Conservation (phyloP, 768 basidiomycete genomes). For the Xerocomus potaroensis region DNA sequence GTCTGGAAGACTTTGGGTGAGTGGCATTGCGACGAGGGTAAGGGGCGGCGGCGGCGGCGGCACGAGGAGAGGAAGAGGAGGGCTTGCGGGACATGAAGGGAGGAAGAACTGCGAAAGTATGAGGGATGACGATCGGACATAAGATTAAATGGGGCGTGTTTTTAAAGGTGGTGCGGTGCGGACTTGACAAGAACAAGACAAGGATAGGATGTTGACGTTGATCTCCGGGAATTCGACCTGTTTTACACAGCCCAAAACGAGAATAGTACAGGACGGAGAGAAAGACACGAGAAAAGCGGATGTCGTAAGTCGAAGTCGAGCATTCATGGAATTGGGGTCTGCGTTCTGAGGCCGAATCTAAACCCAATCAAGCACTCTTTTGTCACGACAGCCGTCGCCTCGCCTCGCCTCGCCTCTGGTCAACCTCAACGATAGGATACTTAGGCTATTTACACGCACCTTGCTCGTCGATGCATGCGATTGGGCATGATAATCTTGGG, state of each 20-base stretch:
- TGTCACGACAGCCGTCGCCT: not conserved
- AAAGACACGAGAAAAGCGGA: constrained; percentile 35
- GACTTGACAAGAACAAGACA: constrained; percentile 16
- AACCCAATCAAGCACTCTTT: constrained; percentile 4
- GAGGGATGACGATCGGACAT: constrained; percentile 28
- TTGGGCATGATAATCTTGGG: too few relatives aligned
- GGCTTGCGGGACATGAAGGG: constrained; percentile 56
- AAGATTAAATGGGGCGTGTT: constrained; percentile 11
- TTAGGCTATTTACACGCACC: too few relatives aligned
- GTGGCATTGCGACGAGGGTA: constrained; percentile 47
- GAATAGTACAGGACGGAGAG: constrained; percentile 17
- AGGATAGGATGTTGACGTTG: constrained; percentile 24
- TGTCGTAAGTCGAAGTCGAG: constrained; percentile 34
- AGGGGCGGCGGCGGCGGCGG: constrained; percentile 27
- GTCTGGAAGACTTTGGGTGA: constrained; percentile 72
- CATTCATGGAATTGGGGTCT: constrained; percentile 26
- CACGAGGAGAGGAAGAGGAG: constrained; percentile 34
- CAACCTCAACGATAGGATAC: too few relatives aligned
- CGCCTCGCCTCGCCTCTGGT: too few relatives aligned
- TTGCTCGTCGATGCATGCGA: not conserved
- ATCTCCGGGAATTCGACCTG: constrained; percentile 27
- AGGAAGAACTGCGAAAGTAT: constrained; percentile 20
- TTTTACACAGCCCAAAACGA: constrained; percentile 21
- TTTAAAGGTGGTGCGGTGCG: constrained; percentile 22
- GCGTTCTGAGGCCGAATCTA: constrained; percentile 15